Percentiles rank a stretch among this genome's conserved stretches.
phyloP scores from a whole-genome alignment of 495 filamentous ascomycete genomes.

The Hamigera avellanea region DNA sequence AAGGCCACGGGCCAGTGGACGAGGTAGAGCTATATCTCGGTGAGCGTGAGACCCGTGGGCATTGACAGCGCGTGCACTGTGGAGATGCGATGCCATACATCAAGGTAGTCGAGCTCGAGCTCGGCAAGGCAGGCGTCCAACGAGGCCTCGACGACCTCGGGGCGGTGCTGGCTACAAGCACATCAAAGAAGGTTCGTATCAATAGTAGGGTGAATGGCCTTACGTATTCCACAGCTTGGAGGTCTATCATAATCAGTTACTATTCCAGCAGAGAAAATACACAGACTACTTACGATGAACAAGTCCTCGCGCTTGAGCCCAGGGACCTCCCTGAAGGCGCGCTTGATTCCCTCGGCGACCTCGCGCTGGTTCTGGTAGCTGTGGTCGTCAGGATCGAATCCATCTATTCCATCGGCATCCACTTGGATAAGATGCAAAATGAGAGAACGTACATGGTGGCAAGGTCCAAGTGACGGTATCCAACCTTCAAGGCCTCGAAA shows the following conservation, averaged over 20 bases:
- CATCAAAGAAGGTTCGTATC: too few species aligned
- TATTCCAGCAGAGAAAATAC: neutral
- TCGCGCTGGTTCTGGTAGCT: conserved; percentile 41
- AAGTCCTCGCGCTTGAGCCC: conserved; percentile 40
- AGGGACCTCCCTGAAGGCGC: conserved; percentile 32
- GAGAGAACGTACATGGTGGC: conserved; percentile 27
- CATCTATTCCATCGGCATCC: neutral
- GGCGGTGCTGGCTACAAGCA: conserved; percentile 34
- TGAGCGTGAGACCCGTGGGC: neutral
- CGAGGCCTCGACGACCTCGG: conserved; percentile 32
- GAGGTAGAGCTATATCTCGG: too few species aligned
- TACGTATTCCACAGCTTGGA: conserved; percentile 37
- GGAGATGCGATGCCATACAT: too few species aligned
- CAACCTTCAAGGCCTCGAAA: conserved; percentile 39
- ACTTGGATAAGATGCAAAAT: neutral
- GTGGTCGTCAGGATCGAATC: conserved; percentile 32
- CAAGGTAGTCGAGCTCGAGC: conserved; percentile 38
- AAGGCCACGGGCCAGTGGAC: conserved; percentile 42
- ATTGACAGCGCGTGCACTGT: neutral
- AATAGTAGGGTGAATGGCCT: too few species aligned
- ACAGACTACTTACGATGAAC: conserved; percentile 38
- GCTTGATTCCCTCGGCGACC: conserved; percentile 33
- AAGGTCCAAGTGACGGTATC: conserved; percentile 44
- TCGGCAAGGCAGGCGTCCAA: conserved; percentile 36
- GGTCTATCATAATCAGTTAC: conserved; percentile 14